Evolutionary conservation across 495 filamentous ascomycete genomes (phyloP), one percentile per base, ranked within the genome.

Genomic region (Physcia stellaris): DNA sequence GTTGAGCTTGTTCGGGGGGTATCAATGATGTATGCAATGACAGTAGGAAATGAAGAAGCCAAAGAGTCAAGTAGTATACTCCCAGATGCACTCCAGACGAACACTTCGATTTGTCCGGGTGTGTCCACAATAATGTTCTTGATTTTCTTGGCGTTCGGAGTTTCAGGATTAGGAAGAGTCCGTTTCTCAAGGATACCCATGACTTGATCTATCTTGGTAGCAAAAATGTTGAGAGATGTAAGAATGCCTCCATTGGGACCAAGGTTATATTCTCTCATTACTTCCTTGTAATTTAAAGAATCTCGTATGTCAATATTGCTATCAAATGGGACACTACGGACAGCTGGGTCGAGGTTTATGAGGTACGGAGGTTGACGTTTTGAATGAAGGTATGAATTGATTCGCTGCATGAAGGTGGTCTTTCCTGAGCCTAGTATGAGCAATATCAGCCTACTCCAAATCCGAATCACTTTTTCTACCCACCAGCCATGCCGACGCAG

Each of bases 301-400:
- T 99, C 92, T 42, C 92, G 85, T 51, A 99, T 99, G 59, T 99
- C 90, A 65, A 99, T 95, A 60, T 99, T 96, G 62, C 75, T 75
- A 42, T 93, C 85, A 59, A 95, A 99, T n/a, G 90, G 92, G n/a
- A 95, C 79, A 41, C 75, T 81, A 41, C 80, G 74, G 21, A 99
- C 88, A 26, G 92, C 90, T 4, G 90, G 90, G 58, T 99, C 90
- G 31, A 99, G 80, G 59, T 99, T 99, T 43, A 99, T 76, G 30
- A 96, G 83, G 57, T 99, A 99, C 13, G 86, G 87, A 1, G 79
- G 74, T 6, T 71, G 66, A 35, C 72, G 71, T 51, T 82, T 66
- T 9, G 71, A 67, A 52, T 95, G 85, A 3, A 95, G 76, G 50
- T 98, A 68, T 1, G 88, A 77, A 54, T 92, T 93, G 51, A 96